These are phyloP conservation scores for Gliomastix tumulicola DNA, from an alignment of 2,329 filamentous ascomycete genomes.

Conservation along the genomic window DNA sequence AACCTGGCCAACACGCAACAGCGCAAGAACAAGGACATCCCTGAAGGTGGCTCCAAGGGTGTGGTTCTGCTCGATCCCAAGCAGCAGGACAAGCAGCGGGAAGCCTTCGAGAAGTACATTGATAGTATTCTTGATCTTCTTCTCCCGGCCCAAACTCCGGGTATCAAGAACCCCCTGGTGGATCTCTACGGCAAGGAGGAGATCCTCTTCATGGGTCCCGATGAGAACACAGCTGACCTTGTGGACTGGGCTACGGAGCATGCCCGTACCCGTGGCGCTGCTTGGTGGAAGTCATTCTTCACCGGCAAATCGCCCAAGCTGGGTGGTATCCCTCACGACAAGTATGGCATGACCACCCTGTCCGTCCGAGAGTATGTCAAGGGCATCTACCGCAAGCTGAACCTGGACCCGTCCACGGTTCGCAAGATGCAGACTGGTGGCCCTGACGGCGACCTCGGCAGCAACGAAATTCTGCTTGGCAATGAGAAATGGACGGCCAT, in stretches of 20 bases:
- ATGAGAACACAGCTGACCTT: conserved; percentile 96
- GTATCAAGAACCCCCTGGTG: conserved; percentile 98
- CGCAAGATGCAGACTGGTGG: conserved; percentile 96
- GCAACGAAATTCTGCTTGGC: conserved; percentile 93
- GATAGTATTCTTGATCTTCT: conserved; percentile 96
- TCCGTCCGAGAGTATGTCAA: conserved; percentile 94
- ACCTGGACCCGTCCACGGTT: conserved; percentile 78
- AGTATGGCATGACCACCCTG: conserved; percentile 95
- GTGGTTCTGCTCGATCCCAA: conserved; percentile 90
- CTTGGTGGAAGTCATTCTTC: conserved; percentile 99
- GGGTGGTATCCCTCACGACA: conserved; percentile 92
- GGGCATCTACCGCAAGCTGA: conserved; percentile 93
- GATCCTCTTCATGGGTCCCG: conserved; percentile 96
- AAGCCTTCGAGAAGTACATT: conserved; percentile 99
- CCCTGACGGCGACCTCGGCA: conserved; percentile 91
- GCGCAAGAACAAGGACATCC: conserved; percentile 99
- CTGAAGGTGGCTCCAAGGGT: conserved; percentile 95
- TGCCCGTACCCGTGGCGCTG: conserved; percentile 76
- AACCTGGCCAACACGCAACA: conserved; percentile 97
- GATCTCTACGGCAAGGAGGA: conserved; percentile 92
- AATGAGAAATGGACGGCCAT: conserved; percentile 94
- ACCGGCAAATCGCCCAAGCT: conserved; percentile 96
- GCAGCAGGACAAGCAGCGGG: conserved; percentile 85
- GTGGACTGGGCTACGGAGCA: conserved; percentile 99
- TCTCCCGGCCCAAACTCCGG: conserved; percentile 80